Percentiles rank a stretch among this genome's conserved stretches.
These are phyloP conservation scores for Chaetothyriales sp. DNA, from an alignment of 2,329 filamentous ascomycete genomes.

Conservation along the genomic window DNA sequence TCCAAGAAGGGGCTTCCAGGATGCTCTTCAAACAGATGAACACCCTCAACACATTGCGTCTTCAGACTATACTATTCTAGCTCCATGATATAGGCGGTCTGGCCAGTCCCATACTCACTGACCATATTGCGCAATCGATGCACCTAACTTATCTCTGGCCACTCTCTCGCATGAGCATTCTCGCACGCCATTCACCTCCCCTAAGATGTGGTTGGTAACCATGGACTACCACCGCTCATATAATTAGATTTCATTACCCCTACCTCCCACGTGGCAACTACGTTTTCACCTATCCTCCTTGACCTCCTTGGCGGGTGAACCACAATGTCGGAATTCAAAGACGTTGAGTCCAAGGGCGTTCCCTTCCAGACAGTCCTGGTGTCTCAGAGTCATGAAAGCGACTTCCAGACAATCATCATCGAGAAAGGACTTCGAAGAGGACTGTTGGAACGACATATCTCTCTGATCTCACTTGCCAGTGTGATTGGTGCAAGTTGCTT, in stretches of 20 bases:
- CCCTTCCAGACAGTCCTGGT: neutral
- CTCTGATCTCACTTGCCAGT: conserved; percentile 25
- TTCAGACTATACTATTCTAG: neutral
- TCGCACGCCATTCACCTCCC: neutral
- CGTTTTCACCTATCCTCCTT: neutral
- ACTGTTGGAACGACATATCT: conserved; percentile 1
- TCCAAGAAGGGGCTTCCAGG: too few relatives aligned
- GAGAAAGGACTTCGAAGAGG: neutral
- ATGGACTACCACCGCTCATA: neutral
- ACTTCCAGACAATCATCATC: neutral
- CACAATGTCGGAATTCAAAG: neutral
- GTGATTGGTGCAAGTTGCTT: conserved; percentile 26
- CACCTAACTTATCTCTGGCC: neutral
- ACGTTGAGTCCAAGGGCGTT: neutral
- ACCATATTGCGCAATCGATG: neutral
- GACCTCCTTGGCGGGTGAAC: neutral
- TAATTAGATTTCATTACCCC: neutral
- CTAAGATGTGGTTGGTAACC: neutral
- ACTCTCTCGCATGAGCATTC: neutral
- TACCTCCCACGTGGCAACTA: neutral
- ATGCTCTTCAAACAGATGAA: neutral
- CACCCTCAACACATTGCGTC: neutral
- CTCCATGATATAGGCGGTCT: neutral
- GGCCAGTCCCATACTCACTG: neutral
- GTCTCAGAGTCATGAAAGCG: neutral